These are phyloP conservation scores for Helianthus tuberosus DNA, from an alignment of 129 eudicot genomes.

Conservation along the genomic window DNA sequence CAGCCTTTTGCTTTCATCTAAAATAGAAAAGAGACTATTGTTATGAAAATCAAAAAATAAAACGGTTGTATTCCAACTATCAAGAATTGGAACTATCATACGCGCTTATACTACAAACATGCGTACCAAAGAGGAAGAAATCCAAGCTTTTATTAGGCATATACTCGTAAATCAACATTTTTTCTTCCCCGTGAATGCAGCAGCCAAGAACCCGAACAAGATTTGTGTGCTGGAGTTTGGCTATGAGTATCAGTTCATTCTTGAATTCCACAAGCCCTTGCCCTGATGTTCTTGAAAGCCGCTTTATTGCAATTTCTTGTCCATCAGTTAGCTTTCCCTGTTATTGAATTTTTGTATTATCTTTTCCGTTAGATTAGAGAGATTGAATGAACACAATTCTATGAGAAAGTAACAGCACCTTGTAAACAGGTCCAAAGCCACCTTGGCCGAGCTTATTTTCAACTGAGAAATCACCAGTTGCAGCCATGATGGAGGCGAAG, in stretches of 20 bases:
- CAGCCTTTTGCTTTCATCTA: constrained; percentile 24
- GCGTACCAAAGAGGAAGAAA: constrained; percentile 46
- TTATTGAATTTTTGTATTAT: neutral
- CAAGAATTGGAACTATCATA: no score
- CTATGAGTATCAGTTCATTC: constrained; percentile 47
- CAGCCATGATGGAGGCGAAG: constrained; percentile 31
- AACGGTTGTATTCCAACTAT: no score
- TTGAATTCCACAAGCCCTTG: constrained; percentile 53
- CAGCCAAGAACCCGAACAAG: constrained; percentile 54
- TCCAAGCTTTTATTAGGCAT: constrained; percentile 52
- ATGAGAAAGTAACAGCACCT: constrained; percentile 25
- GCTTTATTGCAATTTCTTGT: constrained; percentile 44
- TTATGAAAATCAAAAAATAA: neutral
- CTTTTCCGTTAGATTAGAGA: neutral
- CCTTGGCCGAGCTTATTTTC: constrained; percentile 52
- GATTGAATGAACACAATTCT: neutral
- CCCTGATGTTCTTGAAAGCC: constrained; percentile 47
- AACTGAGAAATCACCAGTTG: constrained; percentile 39
- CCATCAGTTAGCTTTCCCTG: constrained; percentile 25
- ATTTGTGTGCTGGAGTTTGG: constrained; percentile 50
- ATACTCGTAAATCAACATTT: constrained; percentile 51
- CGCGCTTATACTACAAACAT: neutral
- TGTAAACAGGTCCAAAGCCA: constrained; percentile 62
- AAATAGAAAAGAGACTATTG: neutral
- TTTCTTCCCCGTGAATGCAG: constrained; percentile 46